Conservation (phyloP, 2,329 filamentous ascomycete genomes). For the Zarea fungicola region DNA sequence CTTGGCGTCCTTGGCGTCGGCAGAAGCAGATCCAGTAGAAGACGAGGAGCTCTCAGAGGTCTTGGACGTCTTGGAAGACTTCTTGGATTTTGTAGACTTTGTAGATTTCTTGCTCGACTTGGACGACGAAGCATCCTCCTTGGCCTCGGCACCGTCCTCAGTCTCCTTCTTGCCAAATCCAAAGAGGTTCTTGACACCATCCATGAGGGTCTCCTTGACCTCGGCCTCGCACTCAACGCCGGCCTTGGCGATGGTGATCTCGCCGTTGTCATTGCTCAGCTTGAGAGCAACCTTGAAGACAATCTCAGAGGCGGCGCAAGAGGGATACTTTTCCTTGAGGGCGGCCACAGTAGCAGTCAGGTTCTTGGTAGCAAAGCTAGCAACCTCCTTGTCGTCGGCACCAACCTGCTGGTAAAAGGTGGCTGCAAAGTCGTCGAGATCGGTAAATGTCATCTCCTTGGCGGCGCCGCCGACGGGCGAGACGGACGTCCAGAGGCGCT, state of each 20-base stretch:
- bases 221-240: constrained; percentile 82
- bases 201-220: constrained; percentile 74
- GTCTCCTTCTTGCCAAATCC: constrained; percentile 90
- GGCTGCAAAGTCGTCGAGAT: constrained; percentile 75
- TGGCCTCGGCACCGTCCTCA: constrained; percentile 42
- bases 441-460: constrained; percentile 84
- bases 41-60: constrained; percentile 19
- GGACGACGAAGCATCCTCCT: constrained; percentile 27
- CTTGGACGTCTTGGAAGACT: neutral
- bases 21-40: constrained; percentile 26
- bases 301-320: constrained; percentile 71
- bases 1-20: constrained; percentile 40
- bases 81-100: constrained; percentile 16
- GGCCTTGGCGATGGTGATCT: constrained; percentile 73
- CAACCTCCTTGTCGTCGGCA: constrained; percentile 54
- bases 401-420: constrained; percentile 70
- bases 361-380: constrained; percentile 71
- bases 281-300: constrained; percentile 73
- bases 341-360: constrained; percentile 76
- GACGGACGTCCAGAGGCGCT: constrained; percentile 75
- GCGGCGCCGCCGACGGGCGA: constrained; percentile 67
- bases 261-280: constrained; percentile 66
- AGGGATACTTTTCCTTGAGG: constrained; percentile 67
- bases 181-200: constrained; percentile 93
- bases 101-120: constrained; percentile 27